Base-by-base conservation (phyloP, 2,329 filamentous ascomycete genomes). In the Fusarium haematococcum region DNA sequence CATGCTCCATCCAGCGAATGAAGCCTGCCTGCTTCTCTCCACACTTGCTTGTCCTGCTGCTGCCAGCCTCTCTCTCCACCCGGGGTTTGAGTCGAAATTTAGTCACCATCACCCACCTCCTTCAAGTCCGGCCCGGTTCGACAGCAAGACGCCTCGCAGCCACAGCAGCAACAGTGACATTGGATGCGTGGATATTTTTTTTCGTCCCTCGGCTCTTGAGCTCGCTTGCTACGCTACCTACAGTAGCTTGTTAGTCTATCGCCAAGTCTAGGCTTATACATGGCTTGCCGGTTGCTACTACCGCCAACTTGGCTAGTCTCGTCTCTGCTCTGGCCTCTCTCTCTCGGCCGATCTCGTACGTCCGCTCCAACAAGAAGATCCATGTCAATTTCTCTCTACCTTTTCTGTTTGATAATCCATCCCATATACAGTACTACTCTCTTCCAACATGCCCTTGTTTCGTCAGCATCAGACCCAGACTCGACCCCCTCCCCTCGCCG, bases 1-100 rank as follows among this genome's bases (percentile, higher is more conserved):
- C 75, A 67, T 77, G 65, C 66, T 67, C 58, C 35, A 41, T 50
- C 18, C 45, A 52, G 65, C 68, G 71, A 69, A 62, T 73, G 62
- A 58, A 39, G 59, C 61, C 63, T 27, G 23, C 25, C 43, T 48
- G 32, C 23, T 52, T 61, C 67, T 65, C 58, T 70, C 73, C 68
- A 67, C 69, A 64, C n/a, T 39, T 45, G 18, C 43, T 41, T 37
- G 54, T 54, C 60, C 14, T 33, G 41, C 43, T 58, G n/a, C 35
- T 58, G n/a, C 35, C 63, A 50, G 14, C 23, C 45, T 50, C 45
- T 52, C 33, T 39, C 50, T 63, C 27, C 27, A 50, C 60, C 37
- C 33, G 43, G 65, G 69, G 57, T 65, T 65, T 27, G 30, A 63
- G 43, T 64, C 11, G 52, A 37, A 33, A 27, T 43, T 54, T 33